Percentiles rank a stretch among this genome's conserved stretches.
Conservation (phyloP, 345 rosid species). For the Dimocarpus longan region DNA sequence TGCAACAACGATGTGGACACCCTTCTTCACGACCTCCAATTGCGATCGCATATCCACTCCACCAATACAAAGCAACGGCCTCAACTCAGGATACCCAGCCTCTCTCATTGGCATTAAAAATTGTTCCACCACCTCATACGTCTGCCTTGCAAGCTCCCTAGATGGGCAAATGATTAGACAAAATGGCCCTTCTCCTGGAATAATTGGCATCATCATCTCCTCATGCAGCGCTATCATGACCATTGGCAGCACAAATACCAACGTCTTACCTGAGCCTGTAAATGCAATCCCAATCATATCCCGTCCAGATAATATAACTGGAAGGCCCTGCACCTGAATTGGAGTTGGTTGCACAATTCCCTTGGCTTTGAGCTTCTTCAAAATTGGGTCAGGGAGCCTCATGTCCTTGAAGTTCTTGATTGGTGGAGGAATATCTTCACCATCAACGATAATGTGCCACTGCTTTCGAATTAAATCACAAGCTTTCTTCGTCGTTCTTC, state of each 20-base stretch:
- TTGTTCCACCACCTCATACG: slow-evolving; percentile 85
- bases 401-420: slow-evolving; percentile 82
- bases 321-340: slow-evolving; percentile 95
- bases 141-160: slow-evolving; percentile 89
- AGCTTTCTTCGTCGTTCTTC: slow-evolving; percentile 60
- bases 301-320: slow-evolving; percentile 75
- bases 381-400: slow-evolving; percentile 76
- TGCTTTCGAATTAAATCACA: slow-evolving; percentile 76
- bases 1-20: slow-evolving; percentile 92
- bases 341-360: slow-evolving; percentile 97
- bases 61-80: slow-evolving; percentile 84
- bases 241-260: slow-evolving; percentile 87
- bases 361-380: slow-evolving; percentile 68
- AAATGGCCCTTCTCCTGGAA: slow-evolving; percentile 85
- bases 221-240: slow-evolving; percentile 90
- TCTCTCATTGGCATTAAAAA: slow-evolving; percentile 64
- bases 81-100: slow-evolving; percentile 68
- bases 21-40: slow-evolving; percentile 83
- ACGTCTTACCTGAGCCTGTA: slow-evolving; percentile 87
- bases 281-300: slow-evolving; percentile 97
- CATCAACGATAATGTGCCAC: slow-evolving; percentile 91
- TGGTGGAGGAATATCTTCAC: slow-evolving; percentile 85
- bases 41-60: slow-evolving; percentile 93
- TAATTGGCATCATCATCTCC: slow-evolving; percentile 91
- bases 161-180: slow-evolving; percentile 84